Percentiles rank a stretch among this genome's conserved stretches.
phyloP scores from a whole-genome alignment of 176 grass and related monocot genomes.

The Aegilops bicornis region DNA sequence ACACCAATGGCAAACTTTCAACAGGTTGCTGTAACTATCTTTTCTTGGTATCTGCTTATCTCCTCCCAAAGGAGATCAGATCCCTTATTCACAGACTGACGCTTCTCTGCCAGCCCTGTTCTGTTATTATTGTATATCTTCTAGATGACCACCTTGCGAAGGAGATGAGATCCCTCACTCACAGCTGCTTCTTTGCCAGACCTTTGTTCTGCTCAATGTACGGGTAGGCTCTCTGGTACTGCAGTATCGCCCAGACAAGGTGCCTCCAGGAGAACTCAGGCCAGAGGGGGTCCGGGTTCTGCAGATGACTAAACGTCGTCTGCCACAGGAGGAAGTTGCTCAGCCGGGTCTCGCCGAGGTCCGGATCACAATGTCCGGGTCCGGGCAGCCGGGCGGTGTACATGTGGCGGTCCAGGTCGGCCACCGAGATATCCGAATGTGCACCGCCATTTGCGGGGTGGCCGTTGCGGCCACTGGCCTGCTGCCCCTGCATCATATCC shows the following conservation, averaged over 20 bases:
- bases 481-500: slow-evolving; percentile 20
- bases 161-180: background rate
- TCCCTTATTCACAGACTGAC: slow-evolving; percentile 18
- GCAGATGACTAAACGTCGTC: slow-evolving; percentile 62
- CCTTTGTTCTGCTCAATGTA: slow-evolving; percentile 52
- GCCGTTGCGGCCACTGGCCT: background rate
- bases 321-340: slow-evolving; percentile 97
- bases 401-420: slow-evolving; percentile 62
- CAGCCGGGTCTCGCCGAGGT: slow-evolving; percentile 72
- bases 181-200: slow-evolving; percentile 37
- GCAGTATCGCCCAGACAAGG: slow-evolving; percentile 59
- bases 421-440: slow-evolving; percentile 31
- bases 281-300: slow-evolving; percentile 64
- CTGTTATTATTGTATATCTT: background rate
- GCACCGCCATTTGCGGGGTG: too few relatives aligned
- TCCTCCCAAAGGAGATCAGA: background rate
- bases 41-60: background rate
- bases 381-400: slow-evolving; percentile 52
- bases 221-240: slow-evolving; percentile 58
- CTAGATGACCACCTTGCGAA: background rate
- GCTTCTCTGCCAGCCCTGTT: slow-evolving; percentile 33
- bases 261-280: slow-evolving; percentile 67
- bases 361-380: slow-evolving; percentile 75
- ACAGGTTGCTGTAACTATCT: background rate
- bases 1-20: background rate